These are phyloP conservation scores for Fraxinus sp. DNA, from an alignment of 305 asterid species.

Conservation along the genomic window DNA sequence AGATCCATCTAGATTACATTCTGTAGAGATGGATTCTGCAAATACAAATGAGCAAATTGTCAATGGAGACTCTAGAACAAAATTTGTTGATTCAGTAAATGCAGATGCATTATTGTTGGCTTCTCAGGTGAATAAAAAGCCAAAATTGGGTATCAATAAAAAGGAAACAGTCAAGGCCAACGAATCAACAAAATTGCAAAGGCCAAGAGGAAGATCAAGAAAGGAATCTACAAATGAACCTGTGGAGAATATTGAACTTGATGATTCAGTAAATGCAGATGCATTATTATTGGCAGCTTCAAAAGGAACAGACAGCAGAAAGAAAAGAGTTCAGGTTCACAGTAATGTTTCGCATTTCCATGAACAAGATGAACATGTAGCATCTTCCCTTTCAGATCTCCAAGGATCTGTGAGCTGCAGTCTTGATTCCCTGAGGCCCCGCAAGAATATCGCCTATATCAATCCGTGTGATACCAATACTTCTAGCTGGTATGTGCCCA, in stretches of 20 bases:
- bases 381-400: conserved; percentile 31
- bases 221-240: conserved; percentile 36
- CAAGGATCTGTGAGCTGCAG: conserved; percentile 23
- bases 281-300: conserved; percentile 29
- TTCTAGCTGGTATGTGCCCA: conserved; percentile 39
- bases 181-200: conserved; percentile 32
- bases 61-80: conserved; percentile 24
- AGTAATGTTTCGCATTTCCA: conserved; percentile 26
- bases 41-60: conserved; percentile 24
- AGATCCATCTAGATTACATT: conserved; percentile 30
- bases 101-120: conserved; percentile 25
- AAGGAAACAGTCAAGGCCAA: conserved; percentile 17
- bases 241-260: conserved; percentile 29
- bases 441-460: conserved; percentile 24
- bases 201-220: conserved; percentile 39
- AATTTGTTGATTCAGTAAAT: conserved; percentile 25
- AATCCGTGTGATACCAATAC: conserved; percentile 27
- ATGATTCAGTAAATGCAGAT: conserved; percentile 26
- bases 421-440: conserved; percentile 30
- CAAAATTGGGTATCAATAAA: conserved; percentile 27
- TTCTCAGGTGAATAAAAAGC: conserved; percentile 38
- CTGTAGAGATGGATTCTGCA: conserved; percentile 32
- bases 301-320: conserved; percentile 28
- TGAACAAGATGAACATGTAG: conserved; percentile 34
- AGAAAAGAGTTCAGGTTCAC: conserved; percentile 27